Percentiles rank a stretch among this genome's conserved stretches.
Conservation (phyloP, 1,139 yeast genomes). For the Zygoascus sp. region DNA sequence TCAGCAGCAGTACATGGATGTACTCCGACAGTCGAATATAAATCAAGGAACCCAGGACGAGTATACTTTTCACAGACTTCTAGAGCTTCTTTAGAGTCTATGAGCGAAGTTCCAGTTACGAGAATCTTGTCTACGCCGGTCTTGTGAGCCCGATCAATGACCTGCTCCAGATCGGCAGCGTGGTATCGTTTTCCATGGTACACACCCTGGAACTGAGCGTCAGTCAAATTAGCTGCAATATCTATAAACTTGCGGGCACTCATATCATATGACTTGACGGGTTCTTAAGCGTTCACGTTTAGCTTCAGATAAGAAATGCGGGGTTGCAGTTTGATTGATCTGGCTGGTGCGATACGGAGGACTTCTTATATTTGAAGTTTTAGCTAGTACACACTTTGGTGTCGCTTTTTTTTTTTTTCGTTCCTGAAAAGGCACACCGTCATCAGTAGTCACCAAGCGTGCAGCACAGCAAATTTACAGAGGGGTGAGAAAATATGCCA, state of each 20-base stretch:
- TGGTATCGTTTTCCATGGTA: constrained; percentile 71
- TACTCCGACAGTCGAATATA: constrained; percentile 76
- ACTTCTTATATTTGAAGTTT: no score
- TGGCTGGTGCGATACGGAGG: no score
- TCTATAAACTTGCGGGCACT: constrained; percentile 11
- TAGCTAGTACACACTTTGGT: no score
- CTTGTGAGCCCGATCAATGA: constrained; percentile 61
- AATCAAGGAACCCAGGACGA: constrained; percentile 25
- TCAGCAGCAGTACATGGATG: constrained; percentile 86
- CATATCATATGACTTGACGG: background rate
- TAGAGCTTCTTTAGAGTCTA: constrained; percentile 53
- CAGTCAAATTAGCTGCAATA: constrained; percentile 77
- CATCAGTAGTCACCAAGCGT: no score
- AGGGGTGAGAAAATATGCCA: no score
- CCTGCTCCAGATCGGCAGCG: constrained; percentile 57
- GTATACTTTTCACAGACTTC: constrained; percentile 37
- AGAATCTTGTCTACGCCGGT: constrained; percentile 66
- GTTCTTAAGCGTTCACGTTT: no score
- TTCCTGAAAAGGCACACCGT: no score
- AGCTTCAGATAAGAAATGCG: no score
- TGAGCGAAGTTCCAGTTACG: constrained; percentile 75
- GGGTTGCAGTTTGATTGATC: no score
- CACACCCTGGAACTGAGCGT: constrained; percentile 76
- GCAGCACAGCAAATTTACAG: no score
- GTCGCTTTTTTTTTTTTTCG: no score